A percentile compares a stretch with the other conserved stretches of the same genome.
phyloP scores from a whole-genome alignment of 768 basidiomycete species.

The Boletus coccyginus region DNA sequence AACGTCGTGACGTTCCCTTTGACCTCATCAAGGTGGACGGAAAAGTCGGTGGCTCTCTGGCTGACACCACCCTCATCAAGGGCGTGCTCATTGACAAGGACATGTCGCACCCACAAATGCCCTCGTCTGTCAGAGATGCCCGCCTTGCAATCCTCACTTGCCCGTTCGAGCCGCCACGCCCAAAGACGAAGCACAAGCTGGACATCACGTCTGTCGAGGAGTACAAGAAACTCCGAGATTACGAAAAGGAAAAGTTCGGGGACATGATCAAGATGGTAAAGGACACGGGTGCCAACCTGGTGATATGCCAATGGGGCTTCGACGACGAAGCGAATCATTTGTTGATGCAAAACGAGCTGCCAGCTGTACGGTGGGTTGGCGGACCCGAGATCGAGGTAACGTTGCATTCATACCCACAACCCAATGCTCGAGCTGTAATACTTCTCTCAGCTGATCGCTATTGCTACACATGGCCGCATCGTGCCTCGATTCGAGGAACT shows the following conservation, averaged over 20 bases:
- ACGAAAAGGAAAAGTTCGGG: constrained; percentile 94
- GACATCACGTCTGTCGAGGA: constrained; percentile 97
- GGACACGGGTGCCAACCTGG: constrained; percentile 94
- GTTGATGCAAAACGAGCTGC: constrained; percentile 96
- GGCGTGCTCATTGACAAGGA: constrained; percentile 99
- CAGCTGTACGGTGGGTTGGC: constrained; percentile 98
- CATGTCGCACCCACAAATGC: constrained; percentile 99
- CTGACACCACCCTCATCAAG: constrained; percentile 91
- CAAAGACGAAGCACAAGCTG: constrained; percentile 98
- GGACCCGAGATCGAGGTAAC: constrained; percentile 96
- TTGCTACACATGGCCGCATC: constrained; percentile 97
- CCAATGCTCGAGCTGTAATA: background rate
- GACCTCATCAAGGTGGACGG: constrained; percentile 99
- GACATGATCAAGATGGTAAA: constrained; percentile 98
- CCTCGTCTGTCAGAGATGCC: constrained; percentile 81
- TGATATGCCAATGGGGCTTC: constrained; percentile 99
- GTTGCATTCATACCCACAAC: background rate
- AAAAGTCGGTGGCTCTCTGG: constrained; percentile 96
- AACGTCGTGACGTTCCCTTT: constrained; percentile 92
- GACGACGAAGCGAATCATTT: constrained; percentile 99
- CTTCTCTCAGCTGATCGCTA: constrained; percentile 79
- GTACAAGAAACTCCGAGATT: constrained; percentile 90
- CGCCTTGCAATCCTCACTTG: constrained; percentile 96
- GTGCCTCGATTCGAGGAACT: constrained; percentile 98
- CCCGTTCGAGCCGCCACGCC: constrained; percentile 97